These are phyloP conservation scores for Suaeda aralocaspica DNA, from an alignment of 148 eudicot species.

Conservation along the genomic window DNA sequence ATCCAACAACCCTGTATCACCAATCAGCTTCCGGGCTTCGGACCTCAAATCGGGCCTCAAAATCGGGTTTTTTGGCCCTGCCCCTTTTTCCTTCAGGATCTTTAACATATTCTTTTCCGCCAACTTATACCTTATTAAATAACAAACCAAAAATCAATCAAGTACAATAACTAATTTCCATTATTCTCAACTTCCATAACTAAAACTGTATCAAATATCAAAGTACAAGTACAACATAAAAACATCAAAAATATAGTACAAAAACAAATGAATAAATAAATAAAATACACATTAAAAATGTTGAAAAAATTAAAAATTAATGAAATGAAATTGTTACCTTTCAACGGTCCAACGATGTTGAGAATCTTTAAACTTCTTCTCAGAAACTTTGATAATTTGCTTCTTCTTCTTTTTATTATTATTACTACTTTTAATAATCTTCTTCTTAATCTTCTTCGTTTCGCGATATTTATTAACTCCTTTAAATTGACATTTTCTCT, in stretches of 20 bases:
- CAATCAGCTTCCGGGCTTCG: constrained; percentile 77
- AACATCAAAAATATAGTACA: background rate
- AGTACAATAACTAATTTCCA: constrained; percentile 2
- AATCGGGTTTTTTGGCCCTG: constrained; percentile 57
- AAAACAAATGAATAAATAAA: background rate
- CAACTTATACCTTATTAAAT: constrained; percentile 52
- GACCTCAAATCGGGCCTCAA: constrained; percentile 65
- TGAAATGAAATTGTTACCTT: constrained; percentile 38
- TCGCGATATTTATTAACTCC: constrained; percentile 22
- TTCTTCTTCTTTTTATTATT: constrained; percentile 25
- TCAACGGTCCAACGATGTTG: constrained; percentile 71
- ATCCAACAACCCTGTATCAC: constrained; percentile 89
- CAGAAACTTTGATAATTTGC: constrained; percentile 12
- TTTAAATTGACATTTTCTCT: constrained; percentile 28
- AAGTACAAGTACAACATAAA: constrained; percentile 19
- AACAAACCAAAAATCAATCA: background rate
- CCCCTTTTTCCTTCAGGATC: constrained; percentile 74
- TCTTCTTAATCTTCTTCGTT: constrained; percentile 31
- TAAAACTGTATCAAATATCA: background rate
- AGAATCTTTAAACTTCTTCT: constrained; percentile 38
- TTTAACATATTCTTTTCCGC: constrained; percentile 68
- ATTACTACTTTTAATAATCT: constrained; percentile 16
- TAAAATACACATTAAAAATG: background rate
- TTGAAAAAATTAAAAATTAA: background rate
- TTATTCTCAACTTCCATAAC: background rate